A percentile compares a stretch with the other conserved stretches of the same genome.
Conservation (phyloP, 2,329 filamentous ascomycete species). For the Cladosporium cucumerinum region DNA sequence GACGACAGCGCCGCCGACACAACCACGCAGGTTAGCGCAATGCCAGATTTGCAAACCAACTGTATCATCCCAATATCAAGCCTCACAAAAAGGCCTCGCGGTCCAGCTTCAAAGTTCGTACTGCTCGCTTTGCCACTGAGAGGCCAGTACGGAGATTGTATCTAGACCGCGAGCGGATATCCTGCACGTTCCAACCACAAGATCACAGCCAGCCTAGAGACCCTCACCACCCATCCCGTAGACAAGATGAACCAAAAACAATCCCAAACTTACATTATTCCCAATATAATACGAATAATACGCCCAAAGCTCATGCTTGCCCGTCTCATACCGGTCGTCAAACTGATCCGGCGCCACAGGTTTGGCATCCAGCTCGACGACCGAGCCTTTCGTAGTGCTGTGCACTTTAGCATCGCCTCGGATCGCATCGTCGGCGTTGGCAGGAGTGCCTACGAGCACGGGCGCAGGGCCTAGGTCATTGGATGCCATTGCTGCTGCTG, state of each 20-base stretch:
- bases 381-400: conserved; percentile 20
- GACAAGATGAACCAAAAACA: not conserved
- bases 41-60: not conserved
- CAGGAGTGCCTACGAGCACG: conserved; percentile 22
- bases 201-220: not conserved
- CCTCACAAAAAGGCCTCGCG: no score
- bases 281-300: conserved; percentile 59
- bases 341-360: conserved; percentile 54
- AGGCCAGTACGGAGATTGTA: no score
- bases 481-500: conserved; percentile 25
- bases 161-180: not conserved
- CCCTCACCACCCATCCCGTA: not conserved
- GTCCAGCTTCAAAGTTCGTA: no score
- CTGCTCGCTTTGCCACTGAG: no score
- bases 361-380: conserved; percentile 36
- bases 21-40: not conserved
- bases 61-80: not conserved
- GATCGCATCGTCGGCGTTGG: conserved; percentile 29
- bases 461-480: conserved; percentile 33
- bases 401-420: conserved; percentile 29
- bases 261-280: conserved; percentile 47
- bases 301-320: conserved; percentile 51
- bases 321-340: conserved; percentile 51
- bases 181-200: not conserved
- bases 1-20: not conserved